Conservation (phyloP, 805 yeast genomes). For the Metahyphopichia silvanorum region DNA sequence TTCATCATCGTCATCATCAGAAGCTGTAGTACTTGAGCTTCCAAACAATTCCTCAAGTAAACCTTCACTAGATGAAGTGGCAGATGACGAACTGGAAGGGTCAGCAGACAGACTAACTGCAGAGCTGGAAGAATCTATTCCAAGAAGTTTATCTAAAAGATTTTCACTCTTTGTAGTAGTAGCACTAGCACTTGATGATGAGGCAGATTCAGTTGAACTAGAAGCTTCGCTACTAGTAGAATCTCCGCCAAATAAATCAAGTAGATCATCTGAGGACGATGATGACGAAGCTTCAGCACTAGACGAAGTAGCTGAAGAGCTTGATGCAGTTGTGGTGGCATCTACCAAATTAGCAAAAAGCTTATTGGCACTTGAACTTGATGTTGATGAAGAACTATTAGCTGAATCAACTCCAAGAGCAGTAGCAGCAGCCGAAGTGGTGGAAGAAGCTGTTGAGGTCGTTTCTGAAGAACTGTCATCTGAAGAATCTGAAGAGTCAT, state of each 20-base stretch:
- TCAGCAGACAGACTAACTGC: constrained; percentile 1
- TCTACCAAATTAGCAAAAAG: background rate
- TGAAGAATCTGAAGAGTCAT: constrained; percentile 3
- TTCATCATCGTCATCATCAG: constrained; percentile 2
- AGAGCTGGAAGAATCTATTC: constrained; percentile 1
- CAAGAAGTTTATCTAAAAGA: constrained; percentile 6
- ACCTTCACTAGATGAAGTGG: constrained; percentile 3
- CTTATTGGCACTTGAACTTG: background rate
- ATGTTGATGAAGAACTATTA: background rate
- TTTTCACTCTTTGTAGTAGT: constrained; percentile 4
- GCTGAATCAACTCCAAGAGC: background rate
- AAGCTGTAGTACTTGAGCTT: constrained; percentile 4
- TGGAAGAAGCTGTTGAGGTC: constrained; percentile 2
- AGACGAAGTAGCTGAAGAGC: constrained; percentile 1
- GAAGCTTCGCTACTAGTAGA: too few species aligned
- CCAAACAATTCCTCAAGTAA: constrained; percentile 4
- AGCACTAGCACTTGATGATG: constrained; percentile 4
- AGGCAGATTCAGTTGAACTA: constrained; percentile 3
- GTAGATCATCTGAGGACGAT: too few species aligned
- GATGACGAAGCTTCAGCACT: constrained; percentile 3
- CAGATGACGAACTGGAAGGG: constrained; percentile 1
- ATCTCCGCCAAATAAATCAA: too few species aligned
- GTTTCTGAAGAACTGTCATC: constrained; percentile 2
- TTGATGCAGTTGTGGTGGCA: background rate
- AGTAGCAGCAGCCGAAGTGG: constrained; percentile 2